Conservation (phyloP, 1,139 yeast species). For the Taphrina flavorubra region DNA sequence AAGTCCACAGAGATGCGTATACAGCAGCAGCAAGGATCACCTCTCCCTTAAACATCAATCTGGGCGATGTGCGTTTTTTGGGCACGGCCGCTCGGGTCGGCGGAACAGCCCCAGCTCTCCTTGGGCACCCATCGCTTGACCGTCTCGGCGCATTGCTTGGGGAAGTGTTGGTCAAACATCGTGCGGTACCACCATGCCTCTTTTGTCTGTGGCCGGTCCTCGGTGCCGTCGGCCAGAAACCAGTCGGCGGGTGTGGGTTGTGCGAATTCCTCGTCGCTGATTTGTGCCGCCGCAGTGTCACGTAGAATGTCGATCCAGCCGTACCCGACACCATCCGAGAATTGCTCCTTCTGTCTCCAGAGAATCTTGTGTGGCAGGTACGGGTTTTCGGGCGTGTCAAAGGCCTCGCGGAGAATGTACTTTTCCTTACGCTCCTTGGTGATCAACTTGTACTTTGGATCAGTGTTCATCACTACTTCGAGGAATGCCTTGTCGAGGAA, state of each 20-base stretch:
- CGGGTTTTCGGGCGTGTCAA: conserved; percentile 83
- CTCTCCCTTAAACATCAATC: conserved; percentile 7
- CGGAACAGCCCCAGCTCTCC: conserved; percentile 99
- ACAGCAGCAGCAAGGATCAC: too few species aligned
- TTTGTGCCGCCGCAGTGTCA: conserved; percentile 87
- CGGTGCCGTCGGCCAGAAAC: conserved; percentile 59
- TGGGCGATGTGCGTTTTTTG: conserved; percentile 34
- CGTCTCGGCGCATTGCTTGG: conserved; percentile 86
- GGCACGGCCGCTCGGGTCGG: conserved; percentile 91
- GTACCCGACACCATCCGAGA: conserved; percentile 99
- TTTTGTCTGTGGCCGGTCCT: conserved; percentile 91
- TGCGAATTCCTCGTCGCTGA: conserved; percentile 86
- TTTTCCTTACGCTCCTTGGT: conserved; percentile 82
- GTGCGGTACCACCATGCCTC: conserved; percentile 99
- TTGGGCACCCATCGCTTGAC: conserved; percentile 99
- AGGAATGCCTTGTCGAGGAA: conserved; percentile 93
- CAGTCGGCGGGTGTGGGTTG: conserved; percentile 87
- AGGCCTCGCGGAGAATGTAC: conserved; percentile 94
- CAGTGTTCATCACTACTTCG: conserved; percentile 90
- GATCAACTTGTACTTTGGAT: conserved; percentile 90
- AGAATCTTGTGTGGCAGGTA: conserved; percentile 94
- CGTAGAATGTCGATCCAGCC: conserved; percentile 98
- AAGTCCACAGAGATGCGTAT: conserved; percentile 47
- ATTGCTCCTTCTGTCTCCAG: conserved; percentile 99
- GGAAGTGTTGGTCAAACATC: conserved; percentile 91